Evolutionary conservation across 768 basidiomycete species (phyloP).

Genomic region (Roridomyces roridus): DNA sequence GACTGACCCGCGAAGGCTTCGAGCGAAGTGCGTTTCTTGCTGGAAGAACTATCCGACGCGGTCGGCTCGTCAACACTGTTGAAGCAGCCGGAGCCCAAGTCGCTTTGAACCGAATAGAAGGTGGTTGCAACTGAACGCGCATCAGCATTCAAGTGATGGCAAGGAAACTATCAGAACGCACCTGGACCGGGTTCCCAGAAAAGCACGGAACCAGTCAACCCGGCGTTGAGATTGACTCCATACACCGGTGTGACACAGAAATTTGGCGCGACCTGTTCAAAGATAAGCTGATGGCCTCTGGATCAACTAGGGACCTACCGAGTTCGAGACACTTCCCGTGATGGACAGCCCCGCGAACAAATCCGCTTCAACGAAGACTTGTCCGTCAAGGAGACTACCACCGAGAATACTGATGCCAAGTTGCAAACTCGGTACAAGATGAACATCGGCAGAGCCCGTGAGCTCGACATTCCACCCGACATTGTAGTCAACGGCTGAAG

Average conservation of each 20-base stretch:
- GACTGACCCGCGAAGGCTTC: not conserved
- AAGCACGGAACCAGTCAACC: slow-evolving; percentile 7
- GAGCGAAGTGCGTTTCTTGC: not conserved
- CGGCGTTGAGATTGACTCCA: not conserved
- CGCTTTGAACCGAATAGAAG: not conserved
- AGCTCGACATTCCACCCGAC: not conserved
- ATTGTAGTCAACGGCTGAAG: no score
- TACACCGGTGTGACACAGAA: not conserved
- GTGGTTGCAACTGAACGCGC: not conserved
- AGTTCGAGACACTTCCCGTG: slow-evolving; percentile 26
- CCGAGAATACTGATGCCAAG: slow-evolving; percentile 31
- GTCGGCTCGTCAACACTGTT: not conserved
- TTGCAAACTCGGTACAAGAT: slow-evolving; percentile 28
- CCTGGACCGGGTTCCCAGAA: not conserved
- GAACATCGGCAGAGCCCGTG: not conserved
- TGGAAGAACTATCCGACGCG: not conserved
- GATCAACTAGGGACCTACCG: not conserved
- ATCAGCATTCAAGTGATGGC: not conserved
- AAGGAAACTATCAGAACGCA: not conserved
- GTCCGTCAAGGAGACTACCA: slow-evolving; percentile 23
- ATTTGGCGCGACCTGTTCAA: not conserved
- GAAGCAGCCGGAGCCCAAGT: not conserved
- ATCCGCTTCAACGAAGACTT: slow-evolving; percentile 26
- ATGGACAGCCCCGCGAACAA: slow-evolving; percentile 26
- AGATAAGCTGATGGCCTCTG: not conserved